These are phyloP conservation scores for Gloeophyllum trabeum DNA, from an alignment of 768 basidiomycete genomes.

Conservation along the genomic window DNA sequence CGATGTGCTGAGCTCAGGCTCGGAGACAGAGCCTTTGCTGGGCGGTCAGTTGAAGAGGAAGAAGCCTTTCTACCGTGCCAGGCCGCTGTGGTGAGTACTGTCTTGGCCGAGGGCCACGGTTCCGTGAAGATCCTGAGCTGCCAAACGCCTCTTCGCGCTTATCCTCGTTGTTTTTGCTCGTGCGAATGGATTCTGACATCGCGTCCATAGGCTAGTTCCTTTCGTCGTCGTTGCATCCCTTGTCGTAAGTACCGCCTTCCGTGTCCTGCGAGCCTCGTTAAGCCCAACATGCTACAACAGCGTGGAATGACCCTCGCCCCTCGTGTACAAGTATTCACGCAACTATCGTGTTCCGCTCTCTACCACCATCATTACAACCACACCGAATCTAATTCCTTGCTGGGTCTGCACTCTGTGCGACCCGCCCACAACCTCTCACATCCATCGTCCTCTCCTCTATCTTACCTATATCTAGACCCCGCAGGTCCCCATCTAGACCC, in stretches of 20 bases:
- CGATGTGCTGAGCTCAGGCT: neutral
- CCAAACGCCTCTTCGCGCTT: neutral
- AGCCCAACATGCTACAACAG: slow-evolving; percentile 22
- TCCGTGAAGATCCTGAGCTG: neutral
- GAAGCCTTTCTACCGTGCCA: slow-evolving; percentile 39
- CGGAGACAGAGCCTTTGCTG: slow-evolving; percentile 23
- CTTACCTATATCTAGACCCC: slow-evolving; percentile 4
- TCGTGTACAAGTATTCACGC: slow-evolving; percentile 70
- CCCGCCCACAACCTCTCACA: neutral
- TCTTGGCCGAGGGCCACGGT: neutral
- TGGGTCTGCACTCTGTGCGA: slow-evolving; percentile 3
- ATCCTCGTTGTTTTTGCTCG: neutral
- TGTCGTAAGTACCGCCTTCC: slow-evolving; percentile 34
- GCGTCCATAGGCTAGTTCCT: slow-evolving; percentile 49
- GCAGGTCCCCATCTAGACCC: slow-evolving; percentile 5
- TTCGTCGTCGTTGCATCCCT: slow-evolving; percentile 56
- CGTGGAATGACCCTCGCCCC: slow-evolving; percentile 74
- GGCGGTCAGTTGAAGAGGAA: slow-evolving; percentile 11
- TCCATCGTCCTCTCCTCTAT: slow-evolving; percentile 3
- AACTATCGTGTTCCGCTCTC: slow-evolving; percentile 57
- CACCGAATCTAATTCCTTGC: slow-evolving; percentile 8
- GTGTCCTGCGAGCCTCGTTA: neutral
- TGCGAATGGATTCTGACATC: neutral
- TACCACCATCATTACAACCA: slow-evolving; percentile 34
- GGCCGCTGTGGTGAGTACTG: slow-evolving; percentile 30